Evolutionary conservation across 2,329 filamentous ascomycete species (phyloP), one percentile per base, ranked within the genome.

Genomic region (Pseudopithomyces chartarum): DNA sequence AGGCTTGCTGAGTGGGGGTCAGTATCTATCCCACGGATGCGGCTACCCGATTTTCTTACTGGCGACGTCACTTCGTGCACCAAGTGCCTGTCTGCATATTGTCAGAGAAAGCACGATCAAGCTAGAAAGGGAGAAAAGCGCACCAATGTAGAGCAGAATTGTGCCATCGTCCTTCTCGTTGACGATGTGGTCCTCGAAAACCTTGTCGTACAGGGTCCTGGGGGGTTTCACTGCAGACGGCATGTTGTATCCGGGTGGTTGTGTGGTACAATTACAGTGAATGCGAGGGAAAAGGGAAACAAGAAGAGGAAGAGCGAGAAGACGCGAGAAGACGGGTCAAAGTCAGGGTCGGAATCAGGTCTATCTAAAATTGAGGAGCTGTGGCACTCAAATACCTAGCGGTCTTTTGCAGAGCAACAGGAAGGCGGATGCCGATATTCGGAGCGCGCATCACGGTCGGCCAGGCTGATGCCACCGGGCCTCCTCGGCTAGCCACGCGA

Each of bases 31-130:
- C 19, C 20, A 32, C 6, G 20, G 7, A 29, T 20, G 19, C 32
- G 34, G 47, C 40, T 40, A 51, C 59, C 48, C 48, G 12, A 45
- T 26, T 48, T 59, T 78, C 88, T 74, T 85, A 92, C 90, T 62
- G 95, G 95, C 69, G 94, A 97, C 69, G 95, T 99, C 76, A 99
- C 95, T 83, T 99, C 95, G 77, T 99, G 95, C 60, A 98, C 93
- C 61, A 99, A 85, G 83, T 99, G 95, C 77, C 95, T 87, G 80
- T 96, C 92, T 93, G 69, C 55, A 44, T 46, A 50, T 48, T 55
- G 63, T 77, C 61, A 76, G 66, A 53, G 50, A 47, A 22, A 29
- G 43, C 50, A 23, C 32, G 19, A n/a, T 13, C 17, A 20, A 26
- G 55, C 26, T 17, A 52, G 26, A 8, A 7, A 48, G 33, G 36